Conservation (phyloP, 2,329 filamentous ascomycete species). For the Penicillium sp. region DNA sequence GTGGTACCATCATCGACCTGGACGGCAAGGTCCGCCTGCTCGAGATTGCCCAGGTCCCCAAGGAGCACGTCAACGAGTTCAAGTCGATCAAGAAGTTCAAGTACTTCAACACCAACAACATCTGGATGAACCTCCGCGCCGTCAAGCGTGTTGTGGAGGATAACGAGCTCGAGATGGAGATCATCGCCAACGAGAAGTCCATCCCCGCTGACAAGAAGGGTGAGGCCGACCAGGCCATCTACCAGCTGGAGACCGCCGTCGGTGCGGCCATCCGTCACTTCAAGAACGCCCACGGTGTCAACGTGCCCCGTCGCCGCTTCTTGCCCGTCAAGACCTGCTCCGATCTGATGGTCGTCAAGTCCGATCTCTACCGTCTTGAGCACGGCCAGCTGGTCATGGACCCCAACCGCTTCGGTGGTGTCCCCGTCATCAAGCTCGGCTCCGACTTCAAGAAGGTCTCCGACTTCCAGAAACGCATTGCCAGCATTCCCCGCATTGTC, state of each 20-base stretch:
- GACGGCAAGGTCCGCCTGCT: constrained; percentile 94
- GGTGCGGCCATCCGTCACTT: constrained; percentile 99
- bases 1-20: constrained; percentile 99
- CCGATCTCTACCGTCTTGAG: constrained; percentile 96
- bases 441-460: constrained; percentile 99
- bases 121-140: constrained; percentile 97
- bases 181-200: constrained; percentile 98
- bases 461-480: constrained; percentile 54
- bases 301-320: constrained; percentile 95
- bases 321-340: constrained; percentile 99
- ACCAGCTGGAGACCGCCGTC: constrained; percentile 97
- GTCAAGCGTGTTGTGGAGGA: constrained; percentile 99
- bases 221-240: constrained; percentile 93
- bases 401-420: constrained; percentile 90
- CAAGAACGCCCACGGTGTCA: constrained; percentile 97
- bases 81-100: constrained; percentile 99
- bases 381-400: constrained; percentile 98
- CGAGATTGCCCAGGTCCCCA: constrained; percentile 98
- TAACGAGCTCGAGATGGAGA: constrained; percentile 98
- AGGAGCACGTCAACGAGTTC: constrained; percentile 99
- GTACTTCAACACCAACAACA: constrained; percentile 99
- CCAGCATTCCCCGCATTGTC: constrained; percentile 49
- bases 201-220: constrained; percentile 99
- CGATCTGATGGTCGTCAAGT: constrained; percentile 99
- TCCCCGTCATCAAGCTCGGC: constrained; percentile 97